Evolutionary conservation across 2,329 filamentous ascomycete genomes (phyloP).

Genomic region (Hypoxylon sp.): DNA sequence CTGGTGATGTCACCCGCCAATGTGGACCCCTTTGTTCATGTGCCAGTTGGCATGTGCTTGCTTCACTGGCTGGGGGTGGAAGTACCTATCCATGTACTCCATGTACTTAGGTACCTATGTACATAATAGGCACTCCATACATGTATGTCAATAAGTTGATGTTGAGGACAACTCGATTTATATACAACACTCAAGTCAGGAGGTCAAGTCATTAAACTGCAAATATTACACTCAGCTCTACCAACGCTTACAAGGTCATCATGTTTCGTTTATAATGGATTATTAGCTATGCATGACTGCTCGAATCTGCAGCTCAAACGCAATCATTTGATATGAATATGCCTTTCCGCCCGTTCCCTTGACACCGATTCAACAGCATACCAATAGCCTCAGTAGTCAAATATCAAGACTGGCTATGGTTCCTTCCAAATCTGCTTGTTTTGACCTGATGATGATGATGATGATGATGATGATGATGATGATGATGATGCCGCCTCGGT

Average conservation of each 20-base stretch:
- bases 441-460: neutral
- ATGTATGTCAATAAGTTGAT: too few relatives aligned
- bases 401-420: conserved; percentile 5
- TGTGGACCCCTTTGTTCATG: conserved; percentile 25
- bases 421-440: conserved; percentile 1
- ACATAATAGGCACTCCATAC: neutral
- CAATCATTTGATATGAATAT: conserved; percentile 18
- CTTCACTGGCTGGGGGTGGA: conserved; percentile 17
- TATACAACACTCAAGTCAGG: neutral
- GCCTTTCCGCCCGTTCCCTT: conserved; percentile 2
- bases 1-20: conserved; percentile 35
- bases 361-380: conserved; percentile 20
- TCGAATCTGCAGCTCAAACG: conserved; percentile 15
- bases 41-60: conserved; percentile 33
- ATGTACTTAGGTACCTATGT: conserved; percentile 7
- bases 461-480: neutral
- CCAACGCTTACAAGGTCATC: too few relatives aligned
- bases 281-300: too few relatives aligned
- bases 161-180: neutral
- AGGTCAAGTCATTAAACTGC: neutral
- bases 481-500: conserved; percentile 12
- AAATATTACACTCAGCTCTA: too few relatives aligned
- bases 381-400: conserved; percentile 13
- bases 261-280: conserved; percentile 21
- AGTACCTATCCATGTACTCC: too few relatives aligned